phyloP scores from a whole-genome alignment of 176 grass and related monocot species.

The Oryza meyeriana region DNA sequence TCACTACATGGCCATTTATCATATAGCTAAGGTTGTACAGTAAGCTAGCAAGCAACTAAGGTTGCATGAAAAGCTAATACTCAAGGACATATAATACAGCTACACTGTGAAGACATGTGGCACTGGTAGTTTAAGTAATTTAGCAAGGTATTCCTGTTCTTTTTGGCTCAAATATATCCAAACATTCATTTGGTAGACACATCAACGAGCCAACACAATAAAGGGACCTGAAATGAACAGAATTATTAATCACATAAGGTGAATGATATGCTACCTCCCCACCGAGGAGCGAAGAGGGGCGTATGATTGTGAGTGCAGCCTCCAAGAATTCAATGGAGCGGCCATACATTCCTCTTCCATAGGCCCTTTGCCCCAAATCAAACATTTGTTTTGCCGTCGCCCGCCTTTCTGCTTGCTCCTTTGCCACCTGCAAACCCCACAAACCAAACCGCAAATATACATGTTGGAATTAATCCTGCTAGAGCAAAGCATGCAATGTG shows the following conservation, averaged over 20 bases:
- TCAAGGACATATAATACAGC: neutral
- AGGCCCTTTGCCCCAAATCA: conserved; percentile 84
- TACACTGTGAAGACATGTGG: neutral
- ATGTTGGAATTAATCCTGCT: neutral
- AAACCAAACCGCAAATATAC: neutral
- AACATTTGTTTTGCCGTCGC: conserved; percentile 88
- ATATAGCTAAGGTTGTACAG: neutral
- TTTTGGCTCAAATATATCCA: neutral
- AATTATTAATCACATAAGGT: neutral
- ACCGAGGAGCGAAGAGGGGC: conserved; percentile 69
- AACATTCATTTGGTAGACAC: neutral
- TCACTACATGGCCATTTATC: neutral
- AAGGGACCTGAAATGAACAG: neutral
- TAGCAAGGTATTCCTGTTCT: neutral
- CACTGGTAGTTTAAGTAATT: neutral
- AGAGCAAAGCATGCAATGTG: neutral
- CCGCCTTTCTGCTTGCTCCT: conserved; percentile 84
- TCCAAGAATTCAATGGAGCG: conserved; percentile 92
- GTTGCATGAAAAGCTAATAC: neutral
- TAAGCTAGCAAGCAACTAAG: neutral
- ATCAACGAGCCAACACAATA: neutral
- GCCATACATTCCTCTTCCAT: conserved; percentile 89
- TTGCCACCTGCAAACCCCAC: conserved; percentile 57
- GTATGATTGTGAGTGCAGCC: conserved; percentile 76
- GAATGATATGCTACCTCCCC: conserved; percentile 66